Evolutionary conservation across 345 rosid genomes (phyloP).

Genomic region (Salix koriyanagi): DNA sequence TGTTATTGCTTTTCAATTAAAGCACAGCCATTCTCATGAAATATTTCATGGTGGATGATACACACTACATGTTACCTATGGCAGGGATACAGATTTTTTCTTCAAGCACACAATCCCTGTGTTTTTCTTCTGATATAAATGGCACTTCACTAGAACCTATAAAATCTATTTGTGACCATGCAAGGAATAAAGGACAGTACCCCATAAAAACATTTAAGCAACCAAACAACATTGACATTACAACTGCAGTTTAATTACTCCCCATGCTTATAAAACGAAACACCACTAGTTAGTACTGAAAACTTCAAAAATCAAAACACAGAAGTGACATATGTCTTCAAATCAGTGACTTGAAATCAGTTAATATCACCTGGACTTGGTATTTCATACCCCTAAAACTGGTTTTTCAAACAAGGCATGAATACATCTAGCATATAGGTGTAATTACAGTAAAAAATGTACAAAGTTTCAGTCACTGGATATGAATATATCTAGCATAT

Average conservation of each 20-base stretch:
- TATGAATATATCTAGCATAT: background rate
- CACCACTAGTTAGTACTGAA: background rate
- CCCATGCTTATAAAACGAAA: background rate
- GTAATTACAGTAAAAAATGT: background rate
- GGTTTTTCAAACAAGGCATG: background rate
- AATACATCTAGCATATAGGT: background rate
- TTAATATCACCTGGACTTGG: background rate
- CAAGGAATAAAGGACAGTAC: background rate
- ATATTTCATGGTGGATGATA: background rate
- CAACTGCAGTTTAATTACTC: background rate
- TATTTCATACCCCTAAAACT: background rate
- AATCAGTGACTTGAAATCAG: background rate
- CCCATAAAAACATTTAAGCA: background rate
- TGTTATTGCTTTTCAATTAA: background rate
- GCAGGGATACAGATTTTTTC: background rate
- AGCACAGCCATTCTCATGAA: background rate
- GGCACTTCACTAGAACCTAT: background rate
- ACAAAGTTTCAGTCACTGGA: background rate
- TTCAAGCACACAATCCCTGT: background rate
- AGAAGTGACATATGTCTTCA: background rate
- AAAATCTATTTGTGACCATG: background rate
- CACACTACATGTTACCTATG: background rate
- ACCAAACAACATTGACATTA: background rate
- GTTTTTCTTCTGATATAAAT: background rate
- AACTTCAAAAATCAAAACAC: background rate